Evolutionary conservation across 352 stramenopile species (phyloP).

Genomic region (Phytophthora pinifolia): DNA sequence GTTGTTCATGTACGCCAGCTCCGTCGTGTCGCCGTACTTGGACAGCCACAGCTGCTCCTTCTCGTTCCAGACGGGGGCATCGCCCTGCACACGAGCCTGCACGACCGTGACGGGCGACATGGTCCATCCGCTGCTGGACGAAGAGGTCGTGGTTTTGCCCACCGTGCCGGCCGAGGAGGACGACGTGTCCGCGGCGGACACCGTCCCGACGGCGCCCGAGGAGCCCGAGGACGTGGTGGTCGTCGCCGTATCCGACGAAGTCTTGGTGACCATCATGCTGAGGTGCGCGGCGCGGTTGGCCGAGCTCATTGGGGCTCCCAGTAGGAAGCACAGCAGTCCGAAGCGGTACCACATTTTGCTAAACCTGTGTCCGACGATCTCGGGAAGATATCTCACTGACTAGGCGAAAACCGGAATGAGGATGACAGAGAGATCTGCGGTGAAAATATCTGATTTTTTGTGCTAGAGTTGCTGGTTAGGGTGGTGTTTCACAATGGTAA

Average conservation of each 20-base stretch:
- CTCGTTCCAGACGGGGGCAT: conserved; percentile 41
- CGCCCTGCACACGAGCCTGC: conserved; percentile 57
- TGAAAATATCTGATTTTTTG: conserved; percentile 25
- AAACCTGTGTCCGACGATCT: conserved; percentile 4
- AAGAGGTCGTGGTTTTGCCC: neutral
- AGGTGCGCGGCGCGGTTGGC: conserved; percentile 6
- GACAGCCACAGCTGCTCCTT: conserved; percentile 36
- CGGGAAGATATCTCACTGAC: conserved; percentile 10
- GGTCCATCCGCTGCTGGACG: too few relatives aligned
- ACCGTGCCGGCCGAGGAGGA: conserved; percentile 3
- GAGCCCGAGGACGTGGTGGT: conserved; percentile 10
- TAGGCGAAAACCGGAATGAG: conserved; percentile 18
- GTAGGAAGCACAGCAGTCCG: conserved; percentile 15
- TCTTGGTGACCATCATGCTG: conserved; percentile 19
- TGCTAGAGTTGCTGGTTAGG: neutral
- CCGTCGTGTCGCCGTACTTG: conserved; percentile 41
- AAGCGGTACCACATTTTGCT: conserved; percentile 18
- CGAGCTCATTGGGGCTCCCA: conserved; percentile 4
- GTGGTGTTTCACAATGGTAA: too few relatives aligned
- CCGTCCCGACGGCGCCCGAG: neutral
- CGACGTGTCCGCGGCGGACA: conserved; percentile 3
- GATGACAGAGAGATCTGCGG: neutral
- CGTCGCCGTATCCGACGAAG: conserved; percentile 3
- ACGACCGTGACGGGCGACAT: conserved; percentile 38
- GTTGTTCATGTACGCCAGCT: conserved; percentile 41